phyloP scores from a whole-genome alignment of 2,329 filamentous ascomycete species.

The Colletotrichum liriopes region DNA sequence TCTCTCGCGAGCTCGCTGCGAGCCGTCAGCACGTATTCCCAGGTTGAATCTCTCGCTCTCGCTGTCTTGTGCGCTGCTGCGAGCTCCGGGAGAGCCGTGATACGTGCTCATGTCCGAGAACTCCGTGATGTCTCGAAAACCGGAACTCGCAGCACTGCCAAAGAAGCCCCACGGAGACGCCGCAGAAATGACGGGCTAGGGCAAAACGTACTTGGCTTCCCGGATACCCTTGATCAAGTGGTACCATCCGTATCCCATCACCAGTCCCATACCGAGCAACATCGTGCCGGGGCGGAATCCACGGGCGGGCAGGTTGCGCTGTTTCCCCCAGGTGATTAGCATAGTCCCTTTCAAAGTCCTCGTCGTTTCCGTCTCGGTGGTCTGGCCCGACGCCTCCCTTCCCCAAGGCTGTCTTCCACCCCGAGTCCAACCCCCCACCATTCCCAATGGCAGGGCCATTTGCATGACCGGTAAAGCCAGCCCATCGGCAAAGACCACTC shows the following conservation, averaged over 20 bases:
- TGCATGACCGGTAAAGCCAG: not conserved
- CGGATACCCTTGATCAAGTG: constrained; percentile 85
- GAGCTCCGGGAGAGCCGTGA: not conserved
- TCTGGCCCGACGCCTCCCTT: not conserved
- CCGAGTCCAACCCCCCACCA: not conserved
- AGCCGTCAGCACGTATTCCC: not conserved
- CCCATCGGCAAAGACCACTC: not conserved
- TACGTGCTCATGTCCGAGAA: no score
- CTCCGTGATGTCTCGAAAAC: not conserved
- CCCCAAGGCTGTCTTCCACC: not conserved
- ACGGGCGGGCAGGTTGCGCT: constrained; percentile 93
- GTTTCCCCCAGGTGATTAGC: constrained; percentile 45
- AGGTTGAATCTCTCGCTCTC: not conserved
- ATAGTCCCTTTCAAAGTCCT: constrained; percentile 2
- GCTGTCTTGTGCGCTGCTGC: not conserved
- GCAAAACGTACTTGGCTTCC: constrained; percentile 85
- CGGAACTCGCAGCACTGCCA: not conserved
- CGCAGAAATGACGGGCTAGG: not conserved
- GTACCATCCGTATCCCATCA: constrained; percentile 95
- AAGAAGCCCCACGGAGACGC: no score
- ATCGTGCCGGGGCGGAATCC: constrained; percentile 90
- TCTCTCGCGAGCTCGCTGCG: constrained; percentile 91
- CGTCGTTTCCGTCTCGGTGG: not conserved
- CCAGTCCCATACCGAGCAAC: constrained; percentile 80
- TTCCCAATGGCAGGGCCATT: not conserved